Percentiles rank a stretch among this genome's conserved stretches.
Evolutionary conservation across 768 basidiomycete genomes (phyloP).

Genomic region (Suillus americanus): DNA sequence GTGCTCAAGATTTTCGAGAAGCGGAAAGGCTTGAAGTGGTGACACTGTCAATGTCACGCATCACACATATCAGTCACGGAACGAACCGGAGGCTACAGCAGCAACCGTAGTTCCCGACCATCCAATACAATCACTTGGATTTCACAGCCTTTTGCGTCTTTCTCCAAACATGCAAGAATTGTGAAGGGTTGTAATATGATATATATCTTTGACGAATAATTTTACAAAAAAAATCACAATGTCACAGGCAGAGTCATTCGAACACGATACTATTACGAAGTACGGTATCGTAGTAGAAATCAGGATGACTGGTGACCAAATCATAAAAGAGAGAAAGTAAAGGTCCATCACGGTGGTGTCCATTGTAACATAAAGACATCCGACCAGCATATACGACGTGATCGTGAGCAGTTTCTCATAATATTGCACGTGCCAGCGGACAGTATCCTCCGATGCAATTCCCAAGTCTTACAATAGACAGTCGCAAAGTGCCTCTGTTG

Average conservation of each 20-base stretch:
- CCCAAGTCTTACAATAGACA: slow-evolving; percentile 50
- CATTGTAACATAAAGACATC: slow-evolving; percentile 6
- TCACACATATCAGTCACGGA: slow-evolving; percentile 41
- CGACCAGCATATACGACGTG: slow-evolving; percentile 19
- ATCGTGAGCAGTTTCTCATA: slow-evolving; percentile 10
- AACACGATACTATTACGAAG: neutral
- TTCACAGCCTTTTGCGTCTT: neutral
- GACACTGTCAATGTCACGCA: slow-evolving; percentile 43
- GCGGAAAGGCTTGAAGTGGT: slow-evolving; percentile 31
- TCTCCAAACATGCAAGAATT: neutral
- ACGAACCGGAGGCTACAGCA: slow-evolving; percentile 45
- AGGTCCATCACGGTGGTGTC: slow-evolving; percentile 7
- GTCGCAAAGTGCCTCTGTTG: slow-evolving; percentile 65
- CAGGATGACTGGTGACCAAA: neutral
- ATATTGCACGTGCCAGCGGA: slow-evolving; percentile 18
- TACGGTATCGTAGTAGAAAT: neutral
- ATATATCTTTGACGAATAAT: slow-evolving; percentile 23
- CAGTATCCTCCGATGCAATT: slow-evolving; percentile 9
- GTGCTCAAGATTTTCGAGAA: slow-evolving; percentile 41
- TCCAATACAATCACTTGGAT: neutral
- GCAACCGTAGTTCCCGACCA: slow-evolving; percentile 11
- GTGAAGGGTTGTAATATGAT: neutral
- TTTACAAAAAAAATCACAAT: slow-evolving; percentile 14
- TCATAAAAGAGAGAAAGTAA: neutral
- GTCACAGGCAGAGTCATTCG: slow-evolving; percentile 3